phyloP scores from a whole-genome alignment of 2,329 filamentous ascomycete genomes.

The Penicillium brasilianum region DNA sequence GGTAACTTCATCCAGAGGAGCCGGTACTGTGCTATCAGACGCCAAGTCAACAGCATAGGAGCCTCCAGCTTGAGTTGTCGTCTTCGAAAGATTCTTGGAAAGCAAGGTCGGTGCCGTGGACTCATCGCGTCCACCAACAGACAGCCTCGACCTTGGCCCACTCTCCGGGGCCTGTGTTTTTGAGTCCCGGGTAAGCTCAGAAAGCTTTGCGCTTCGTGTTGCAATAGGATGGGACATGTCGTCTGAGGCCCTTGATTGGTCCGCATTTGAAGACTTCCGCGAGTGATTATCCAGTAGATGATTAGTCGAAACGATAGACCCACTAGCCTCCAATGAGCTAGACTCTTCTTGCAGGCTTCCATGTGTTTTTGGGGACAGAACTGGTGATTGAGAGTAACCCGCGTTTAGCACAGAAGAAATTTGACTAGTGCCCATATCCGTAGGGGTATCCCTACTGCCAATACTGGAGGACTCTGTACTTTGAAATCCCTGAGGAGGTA shows the following conservation, averaged over 20 bases:
- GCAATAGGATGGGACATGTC: slow-evolving; percentile 32
- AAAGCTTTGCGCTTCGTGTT: slow-evolving; percentile 32
- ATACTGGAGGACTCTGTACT: slow-evolving; percentile 35
- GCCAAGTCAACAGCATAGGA: slow-evolving; percentile 37
- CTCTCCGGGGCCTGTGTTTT: slow-evolving; percentile 37
- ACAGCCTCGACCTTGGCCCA: slow-evolving; percentile 38
- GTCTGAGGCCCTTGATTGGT: slow-evolving; percentile 38
- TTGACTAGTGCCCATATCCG: slow-evolving; percentile 37
- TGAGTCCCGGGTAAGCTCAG: slow-evolving; percentile 33
- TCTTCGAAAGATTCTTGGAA: slow-evolving; percentile 38
- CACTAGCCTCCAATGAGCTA: slow-evolving; percentile 27
- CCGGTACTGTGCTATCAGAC: slow-evolving; percentile 34
- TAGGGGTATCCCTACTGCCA: slow-evolving; percentile 38
- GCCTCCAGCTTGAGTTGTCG: slow-evolving; percentile 33
- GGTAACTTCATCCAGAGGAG: slow-evolving; percentile 37
- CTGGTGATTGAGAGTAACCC: slow-evolving; percentile 41
- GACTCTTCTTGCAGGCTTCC: slow-evolving; percentile 36
- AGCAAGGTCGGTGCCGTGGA: slow-evolving; percentile 34
- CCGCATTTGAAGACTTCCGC: slow-evolving; percentile 30
- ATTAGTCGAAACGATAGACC: slow-evolving; percentile 24
- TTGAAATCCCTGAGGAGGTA: slow-evolving; percentile 38
- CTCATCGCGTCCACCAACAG: slow-evolving; percentile 34
- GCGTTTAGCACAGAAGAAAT: slow-evolving; percentile 38
- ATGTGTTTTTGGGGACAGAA: slow-evolving; percentile 38
- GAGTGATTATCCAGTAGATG: slow-evolving; percentile 30